Evolutionary conservation across 2,329 filamentous ascomycete genomes (phyloP).

Genomic region (Pseudohalonectria lignicola): DNA sequence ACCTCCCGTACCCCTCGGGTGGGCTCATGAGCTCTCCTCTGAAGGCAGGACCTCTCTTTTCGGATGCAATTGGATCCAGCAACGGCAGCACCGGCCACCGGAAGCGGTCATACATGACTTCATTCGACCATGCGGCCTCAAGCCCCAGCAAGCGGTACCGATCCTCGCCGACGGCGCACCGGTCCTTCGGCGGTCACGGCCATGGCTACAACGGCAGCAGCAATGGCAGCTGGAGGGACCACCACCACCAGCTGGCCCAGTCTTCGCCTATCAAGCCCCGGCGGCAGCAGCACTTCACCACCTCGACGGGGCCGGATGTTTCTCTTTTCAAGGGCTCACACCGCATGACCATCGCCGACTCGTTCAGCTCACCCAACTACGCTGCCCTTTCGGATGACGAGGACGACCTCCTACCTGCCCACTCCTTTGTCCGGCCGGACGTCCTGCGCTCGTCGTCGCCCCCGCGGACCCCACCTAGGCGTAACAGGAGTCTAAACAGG

Average conservation of each 20-base stretch:
- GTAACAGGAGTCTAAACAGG: constrained; percentile 36
- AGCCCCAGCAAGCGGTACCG: constrained; percentile 62
- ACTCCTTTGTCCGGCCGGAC: constrained; percentile 44
- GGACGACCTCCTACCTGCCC: constrained; percentile 66
- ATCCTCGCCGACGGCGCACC: constrained; percentile 48
- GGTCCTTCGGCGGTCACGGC: constrained; percentile 40
- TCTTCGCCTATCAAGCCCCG: constrained; percentile 78
- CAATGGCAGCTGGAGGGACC: constrained; percentile 71
- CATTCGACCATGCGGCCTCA: constrained; percentile 43
- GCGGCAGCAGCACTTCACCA: constrained; percentile 65
- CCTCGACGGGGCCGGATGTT: constrained; percentile 57
- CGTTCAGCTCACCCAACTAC: constrained; percentile 41
- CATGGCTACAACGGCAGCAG: constrained; percentile 9
- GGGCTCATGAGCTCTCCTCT: constrained; percentile 76
- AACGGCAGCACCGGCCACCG: constrained; percentile 52
- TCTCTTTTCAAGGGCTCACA: constrained; percentile 69
- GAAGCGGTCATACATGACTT: constrained; percentile 51
- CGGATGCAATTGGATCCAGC: constrained; percentile 66
- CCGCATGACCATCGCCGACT: constrained; percentile 53
- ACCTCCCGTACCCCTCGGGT: constrained; percentile 57
- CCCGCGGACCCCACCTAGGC: constrained; percentile 69
- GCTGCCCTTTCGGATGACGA: constrained; percentile 65
- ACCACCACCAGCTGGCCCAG: constrained; percentile 66
- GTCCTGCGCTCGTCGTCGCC: constrained; percentile 56
- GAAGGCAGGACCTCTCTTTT: constrained; percentile 66